Evolutionary conservation across 1,284 basidiomycete genomes (phyloP).

Genomic region (Tilletia caries): DNA sequence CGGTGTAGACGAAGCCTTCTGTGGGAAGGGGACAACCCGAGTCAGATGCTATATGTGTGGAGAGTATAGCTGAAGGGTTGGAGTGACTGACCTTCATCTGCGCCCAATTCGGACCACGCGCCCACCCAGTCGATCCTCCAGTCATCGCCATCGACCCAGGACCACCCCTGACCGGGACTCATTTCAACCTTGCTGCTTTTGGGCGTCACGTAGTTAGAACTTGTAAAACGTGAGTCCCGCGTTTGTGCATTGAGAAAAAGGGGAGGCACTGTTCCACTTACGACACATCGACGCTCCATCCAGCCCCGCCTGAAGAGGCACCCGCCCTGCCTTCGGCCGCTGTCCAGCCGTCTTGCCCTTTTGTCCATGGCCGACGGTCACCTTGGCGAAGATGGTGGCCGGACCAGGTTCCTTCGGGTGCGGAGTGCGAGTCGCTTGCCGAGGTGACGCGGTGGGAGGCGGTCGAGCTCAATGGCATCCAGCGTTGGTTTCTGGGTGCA

Average conservation of each 20-base stretch:
- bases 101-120: conserved; percentile 46
- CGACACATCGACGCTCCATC: conserved; percentile 35
- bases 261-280: too few species aligned
- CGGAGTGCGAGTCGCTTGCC: neutral
- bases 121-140: conserved; percentile 54
- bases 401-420: conserved; percentile 9
- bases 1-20: conserved; percentile 50
- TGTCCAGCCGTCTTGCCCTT: conserved; percentile 44
- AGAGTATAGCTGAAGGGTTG: neutral
- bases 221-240: neutral
- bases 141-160: conserved; percentile 47
- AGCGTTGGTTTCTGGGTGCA: conserved; percentile 6
- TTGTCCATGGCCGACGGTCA: conserved; percentile 38
- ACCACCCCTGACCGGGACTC: conserved; percentile 45
- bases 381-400: conserved; percentile 11
- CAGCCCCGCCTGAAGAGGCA: conserved; percentile 23
- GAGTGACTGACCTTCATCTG: conserved; percentile 28
- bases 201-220: too few species aligned
- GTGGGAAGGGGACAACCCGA: neutral
- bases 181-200: conserved; percentile 41
- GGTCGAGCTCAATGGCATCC: conserved; percentile 6
- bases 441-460: neutral
- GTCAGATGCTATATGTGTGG: neutral
- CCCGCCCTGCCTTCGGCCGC: conserved; percentile 17
- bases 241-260: too few species aligned